phyloP scores from a whole-genome alignment of 176 grass and related monocot genomes.

The Eragrostis nindensis region DNA sequence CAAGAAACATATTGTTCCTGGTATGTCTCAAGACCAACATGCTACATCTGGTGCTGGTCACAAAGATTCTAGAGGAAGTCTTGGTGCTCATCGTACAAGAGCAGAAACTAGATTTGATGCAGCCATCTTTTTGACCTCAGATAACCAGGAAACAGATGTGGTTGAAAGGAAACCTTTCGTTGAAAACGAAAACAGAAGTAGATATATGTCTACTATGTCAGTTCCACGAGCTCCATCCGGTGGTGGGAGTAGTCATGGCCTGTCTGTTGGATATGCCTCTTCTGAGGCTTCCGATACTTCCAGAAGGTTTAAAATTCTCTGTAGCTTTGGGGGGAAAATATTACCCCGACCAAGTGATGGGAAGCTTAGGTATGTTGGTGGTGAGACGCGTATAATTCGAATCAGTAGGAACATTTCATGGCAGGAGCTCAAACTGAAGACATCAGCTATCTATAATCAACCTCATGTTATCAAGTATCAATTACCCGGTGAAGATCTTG shows the following conservation, averaged over 20 bases:
- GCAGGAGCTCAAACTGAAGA: slow-evolving; percentile 87
- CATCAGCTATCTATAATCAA: slow-evolving; percentile 61
- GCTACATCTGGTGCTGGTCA: slow-evolving; percentile 31
- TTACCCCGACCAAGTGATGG: slow-evolving; percentile 91
- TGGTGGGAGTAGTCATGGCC: slow-evolving; percentile 53
- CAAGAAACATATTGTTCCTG: slow-evolving; percentile 63
- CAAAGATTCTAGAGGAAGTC: slow-evolving; percentile 62
- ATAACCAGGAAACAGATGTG: slow-evolving; percentile 40
- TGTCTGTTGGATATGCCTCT: slow-evolving; percentile 65
- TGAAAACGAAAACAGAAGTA: slow-evolving; percentile 62
- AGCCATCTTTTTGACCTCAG: slow-evolving; percentile 51
- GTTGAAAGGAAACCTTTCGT: slow-evolving; percentile 51
- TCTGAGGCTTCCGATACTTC: slow-evolving; percentile 68
- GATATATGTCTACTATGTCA: slow-evolving; percentile 61
- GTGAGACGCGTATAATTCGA: slow-evolving; percentile 91
- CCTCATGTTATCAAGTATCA: slow-evolving; percentile 91
- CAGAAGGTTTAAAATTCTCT: slow-evolving; percentile 83
- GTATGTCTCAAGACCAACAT: slow-evolving; percentile 56
- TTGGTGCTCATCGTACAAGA: slow-evolving; percentile 39
- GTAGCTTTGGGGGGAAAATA: slow-evolving; percentile 96
- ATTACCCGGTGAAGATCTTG: slow-evolving; percentile 88
- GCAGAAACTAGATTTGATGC: slow-evolving; percentile 58
- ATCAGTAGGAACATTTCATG: slow-evolving; percentile 73
- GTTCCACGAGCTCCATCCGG: slow-evolving; percentile 49
- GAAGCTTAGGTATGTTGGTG: slow-evolving; percentile 94